Evolutionary conservation across 2,329 filamentous ascomycete species (phyloP), one percentile per base, ranked within the genome.

Genomic region (Clonostachys byssicola): DNA sequence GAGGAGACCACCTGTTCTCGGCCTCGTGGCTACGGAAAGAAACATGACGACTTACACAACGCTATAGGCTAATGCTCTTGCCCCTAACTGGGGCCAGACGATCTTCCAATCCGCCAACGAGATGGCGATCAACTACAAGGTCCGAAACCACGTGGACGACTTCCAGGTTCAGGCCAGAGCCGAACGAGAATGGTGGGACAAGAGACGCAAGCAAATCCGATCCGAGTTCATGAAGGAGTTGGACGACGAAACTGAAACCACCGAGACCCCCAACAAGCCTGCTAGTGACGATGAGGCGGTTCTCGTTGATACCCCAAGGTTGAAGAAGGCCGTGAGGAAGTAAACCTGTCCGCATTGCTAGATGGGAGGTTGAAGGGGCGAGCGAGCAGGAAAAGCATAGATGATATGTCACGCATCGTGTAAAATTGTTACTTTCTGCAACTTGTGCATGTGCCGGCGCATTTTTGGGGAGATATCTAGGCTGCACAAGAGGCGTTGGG

Each of bases 51-150:
- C 13, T 13, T 10, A 13, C 12, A 44, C 16, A 44, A 30, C 14
- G 43, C 17, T 16, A 40, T 55, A 96, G 90, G 94, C 95, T 59
- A 97, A 97, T 64, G 91, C 88, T 17, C 87, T 96, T 53, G 78
- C 83, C 2, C 86, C 89, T 43, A 86, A 86, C 66, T 99, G 94
- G 94, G 94, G 94, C 51, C 86, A 94, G 63, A 83, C 81, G 48
- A 97, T 99, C 65, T 99, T 99, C 80, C 94, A 99, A 68, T 92
- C 89, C 42, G 94, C 94, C 47, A 95, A 95, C 68, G 94, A 99
- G 69, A 96, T 99, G 69, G 84, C 88, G 49, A 86, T 90, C 61
- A 96, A 96, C 71, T 80, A 81, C 40, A 71, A 84, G 42, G 79
- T 96, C 60, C 88, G 90, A 55, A 77, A 85, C 54, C 81, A 85